Evolutionary conservation across 208 protist genomes (phyloP).

Genomic region (Willaertia magna): DNA sequence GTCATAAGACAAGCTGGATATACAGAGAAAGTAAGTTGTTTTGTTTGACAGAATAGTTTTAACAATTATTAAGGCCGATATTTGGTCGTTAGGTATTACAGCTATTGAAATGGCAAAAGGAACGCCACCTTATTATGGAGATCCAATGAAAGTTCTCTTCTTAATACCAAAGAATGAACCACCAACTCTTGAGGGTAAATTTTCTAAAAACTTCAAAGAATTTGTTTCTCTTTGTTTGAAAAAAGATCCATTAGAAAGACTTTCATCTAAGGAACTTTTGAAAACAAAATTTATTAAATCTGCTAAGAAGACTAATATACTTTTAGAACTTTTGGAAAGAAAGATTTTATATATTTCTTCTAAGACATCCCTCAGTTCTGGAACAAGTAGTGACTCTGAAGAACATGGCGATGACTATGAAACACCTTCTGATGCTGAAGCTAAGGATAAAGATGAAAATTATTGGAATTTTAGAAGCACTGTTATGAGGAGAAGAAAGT

Average conservation of each 20-base stretch:
- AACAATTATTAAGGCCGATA: too few species aligned
- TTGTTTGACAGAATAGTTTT: too few species aligned
- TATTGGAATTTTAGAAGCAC: conserved; percentile 25
- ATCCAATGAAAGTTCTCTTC: conserved; percentile 49
- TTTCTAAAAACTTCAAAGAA: conserved; percentile 47
- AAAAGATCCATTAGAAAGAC: conserved; percentile 47
- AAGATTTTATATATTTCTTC: background rate
- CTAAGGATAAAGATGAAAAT: conserved; percentile 13
- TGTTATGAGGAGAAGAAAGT: background rate
- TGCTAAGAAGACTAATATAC: conserved; percentile 30
- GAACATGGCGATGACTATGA: background rate
- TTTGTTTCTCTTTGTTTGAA: conserved; percentile 54
- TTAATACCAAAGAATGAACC: conserved; percentile 35
- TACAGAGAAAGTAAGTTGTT: too few species aligned
- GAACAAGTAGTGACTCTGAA: too few species aligned
- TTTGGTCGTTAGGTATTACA: conserved; percentile 88
- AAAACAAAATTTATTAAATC: conserved; percentile 50
- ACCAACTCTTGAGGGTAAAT: conserved; percentile 37
- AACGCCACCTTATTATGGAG: conserved; percentile 68
- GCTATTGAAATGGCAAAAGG: conserved; percentile 86
- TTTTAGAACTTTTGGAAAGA: conserved; percentile 50
- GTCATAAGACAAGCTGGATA: conserved; percentile 43
- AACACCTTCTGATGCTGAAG: background rate
- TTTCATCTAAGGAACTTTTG: conserved; percentile 54
- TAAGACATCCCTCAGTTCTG: background rate